These are phyloP conservation scores for Trichosanthes truncata DNA, from an alignment of 306 rosid genomes.

Conservation along the genomic window DNA sequence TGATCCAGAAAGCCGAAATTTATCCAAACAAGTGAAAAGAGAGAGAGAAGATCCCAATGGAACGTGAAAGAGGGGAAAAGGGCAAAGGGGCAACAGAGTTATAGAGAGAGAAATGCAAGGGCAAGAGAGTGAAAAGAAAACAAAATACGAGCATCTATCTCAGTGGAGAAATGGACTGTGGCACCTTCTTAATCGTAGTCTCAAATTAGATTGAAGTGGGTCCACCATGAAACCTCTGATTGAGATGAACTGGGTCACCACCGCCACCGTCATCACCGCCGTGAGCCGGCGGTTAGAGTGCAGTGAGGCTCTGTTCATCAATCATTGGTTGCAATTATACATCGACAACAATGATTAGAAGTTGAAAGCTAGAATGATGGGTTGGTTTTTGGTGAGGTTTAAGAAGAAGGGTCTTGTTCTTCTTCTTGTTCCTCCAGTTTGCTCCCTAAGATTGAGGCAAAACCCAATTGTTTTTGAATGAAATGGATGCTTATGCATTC, in stretches of 20 bases:
- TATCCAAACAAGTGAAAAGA: conserved; percentile 6
- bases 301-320: not conserved
- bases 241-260: not conserved
- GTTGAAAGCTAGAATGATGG: not conserved
- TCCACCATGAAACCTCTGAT: not conserved
- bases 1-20: conserved; percentile 13
- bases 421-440: not conserved
- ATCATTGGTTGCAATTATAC: not conserved
- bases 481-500: not conserved
- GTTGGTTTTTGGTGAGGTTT: not conserved
- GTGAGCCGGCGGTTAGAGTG: not conserved
- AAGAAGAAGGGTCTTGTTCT: not conserved
- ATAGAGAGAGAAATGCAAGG: conserved; percentile 14
- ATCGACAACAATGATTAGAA: not conserved
- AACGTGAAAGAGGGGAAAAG: conserved; percentile 47
- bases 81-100: conserved; percentile 26
- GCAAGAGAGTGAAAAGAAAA: not conserved
- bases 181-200: not conserved
- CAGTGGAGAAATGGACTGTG: not conserved
- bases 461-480: not conserved
- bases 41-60: conserved; percentile 25
- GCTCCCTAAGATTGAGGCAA: conserved; percentile 1
- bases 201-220: not conserved
- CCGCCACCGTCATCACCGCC: not conserved
- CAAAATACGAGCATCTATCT: not conserved